Conservation (phyloP, 2,329 filamentous ascomycete species). For the Penicillium olsonii region DNA sequence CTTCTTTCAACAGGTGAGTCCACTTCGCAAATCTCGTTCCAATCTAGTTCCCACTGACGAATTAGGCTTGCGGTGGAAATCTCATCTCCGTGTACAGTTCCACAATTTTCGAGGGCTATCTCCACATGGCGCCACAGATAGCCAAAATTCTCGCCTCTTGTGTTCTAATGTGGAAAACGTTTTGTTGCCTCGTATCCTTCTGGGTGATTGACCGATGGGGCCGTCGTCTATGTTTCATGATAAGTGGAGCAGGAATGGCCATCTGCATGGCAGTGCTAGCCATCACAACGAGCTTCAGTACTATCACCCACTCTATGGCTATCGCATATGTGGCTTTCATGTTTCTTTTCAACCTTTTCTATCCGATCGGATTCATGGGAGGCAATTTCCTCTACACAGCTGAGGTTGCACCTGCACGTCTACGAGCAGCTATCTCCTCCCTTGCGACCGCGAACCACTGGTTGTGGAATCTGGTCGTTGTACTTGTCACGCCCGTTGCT, state of each 20-base stretch:
- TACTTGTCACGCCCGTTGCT: background rate
- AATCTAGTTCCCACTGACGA: too few species aligned
- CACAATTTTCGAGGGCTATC: constrained; percentile 18
- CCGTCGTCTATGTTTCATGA: constrained; percentile 54
- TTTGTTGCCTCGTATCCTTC: constrained; percentile 54
- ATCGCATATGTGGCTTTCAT: background rate
- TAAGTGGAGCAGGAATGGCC: constrained; percentile 56
- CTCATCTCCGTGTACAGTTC: constrained; percentile 19
- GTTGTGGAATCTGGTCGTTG: background rate
- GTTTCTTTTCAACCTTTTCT: background rate
- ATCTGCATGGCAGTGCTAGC: constrained; percentile 58
- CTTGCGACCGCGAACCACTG: background rate
- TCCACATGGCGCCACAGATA: constrained; percentile 12
- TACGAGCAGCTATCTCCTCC: background rate
- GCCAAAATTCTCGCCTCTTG: constrained; percentile 47
- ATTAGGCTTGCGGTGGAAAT: constrained; percentile 14
- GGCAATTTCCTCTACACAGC: background rate
- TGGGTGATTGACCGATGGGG: constrained; percentile 55
- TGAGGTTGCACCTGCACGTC: background rate
- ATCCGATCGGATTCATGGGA: background rate
- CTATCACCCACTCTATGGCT: background rate
- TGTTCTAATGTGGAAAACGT: constrained; percentile 59
- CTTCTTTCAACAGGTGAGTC: constrained; percentile 21
- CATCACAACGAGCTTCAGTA: background rate
- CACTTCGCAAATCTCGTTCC: background rate